Evolutionary conservation across 805 yeast species (phyloP), one percentile per base, ranked within the genome.

Genomic region (Candida peoriensis): DNA sequence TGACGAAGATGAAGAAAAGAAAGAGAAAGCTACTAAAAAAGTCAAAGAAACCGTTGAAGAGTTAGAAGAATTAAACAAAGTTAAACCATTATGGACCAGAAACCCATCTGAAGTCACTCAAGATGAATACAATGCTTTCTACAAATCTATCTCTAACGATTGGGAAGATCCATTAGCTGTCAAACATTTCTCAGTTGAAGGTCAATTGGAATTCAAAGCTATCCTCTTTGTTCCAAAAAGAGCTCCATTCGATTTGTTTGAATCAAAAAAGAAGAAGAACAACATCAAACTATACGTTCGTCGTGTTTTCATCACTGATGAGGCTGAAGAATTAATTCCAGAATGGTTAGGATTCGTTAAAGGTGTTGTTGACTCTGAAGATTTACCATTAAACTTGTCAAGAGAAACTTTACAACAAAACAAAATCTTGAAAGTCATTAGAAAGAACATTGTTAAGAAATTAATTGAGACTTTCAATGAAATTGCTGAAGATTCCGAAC

Each of bases 131-230:
- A 90, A 93, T 59, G 94, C 97, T 41, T 93, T 93, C 84, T 93
- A 93, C 85, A 93, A 93, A 76, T 88, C 97, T 33, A 93, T 93
- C 61, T 89, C 98, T 38, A 93, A 93, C 71, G 99, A 93, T 71
- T 93, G 98, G 98, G 98, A 93, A 75, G 98, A 93, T 65, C 99
- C 96, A 70, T 79, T 93, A 64, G 97, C 97, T 52, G 97, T 93
- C 53, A 93, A 93, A 79, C 99, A 93, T 74, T 93, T 93, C 78
- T 86, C 96, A 34, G 99, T 93, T 60, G 99, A 93, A 76, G 99
- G 99, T 77, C 98, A 93, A 76, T 79, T 93, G 58, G 99, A 93
- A 76, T 93, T 93, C 81, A 89, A 82, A 74, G 97, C 98, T 47
- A 93, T 93, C 61, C 74, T 93, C 58, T 93, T 87, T 61, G 78